Percentiles rank a stretch among this genome's conserved stretches.
Evolutionary conservation across 257 asterid species (phyloP).

Genomic region (Anisodus tanguticus): DNA sequence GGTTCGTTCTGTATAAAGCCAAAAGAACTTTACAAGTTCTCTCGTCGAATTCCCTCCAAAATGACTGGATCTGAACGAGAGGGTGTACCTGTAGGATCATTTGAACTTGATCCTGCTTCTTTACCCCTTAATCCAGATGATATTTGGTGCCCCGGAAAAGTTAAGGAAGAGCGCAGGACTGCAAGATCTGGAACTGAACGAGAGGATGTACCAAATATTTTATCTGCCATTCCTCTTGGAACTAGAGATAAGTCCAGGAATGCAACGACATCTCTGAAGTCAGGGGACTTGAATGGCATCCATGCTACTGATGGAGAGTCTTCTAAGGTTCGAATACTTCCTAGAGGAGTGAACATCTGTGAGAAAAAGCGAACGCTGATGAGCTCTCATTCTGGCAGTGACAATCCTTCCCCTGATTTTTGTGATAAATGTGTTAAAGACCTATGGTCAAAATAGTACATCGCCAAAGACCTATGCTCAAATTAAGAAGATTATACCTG

Average conservation of each 20-base stretch:
- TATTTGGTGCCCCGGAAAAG: constrained; percentile 49
- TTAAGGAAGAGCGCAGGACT: constrained; percentile 26
- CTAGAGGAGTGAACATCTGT: constrained; percentile 36
- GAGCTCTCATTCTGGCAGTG: neutral
- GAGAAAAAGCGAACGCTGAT: constrained; percentile 7
- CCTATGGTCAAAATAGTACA: constrained; percentile 31
- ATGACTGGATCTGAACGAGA: constrained; percentile 64
- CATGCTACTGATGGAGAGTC: constrained; percentile 24
- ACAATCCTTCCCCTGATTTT: constrained; percentile 8
- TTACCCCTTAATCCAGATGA: constrained; percentile 57
- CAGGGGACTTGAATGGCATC: constrained; percentile 31
- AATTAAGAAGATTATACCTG: constrained; percentile 34
- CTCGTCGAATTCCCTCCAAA: constrained; percentile 60
- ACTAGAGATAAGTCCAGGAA: constrained; percentile 22
- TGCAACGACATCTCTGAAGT: constrained; percentile 12
- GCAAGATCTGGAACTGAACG: constrained; percentile 31
- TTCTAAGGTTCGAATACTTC: constrained; percentile 34
- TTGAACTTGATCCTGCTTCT: constrained; percentile 85
- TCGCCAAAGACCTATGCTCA: constrained; percentile 35
- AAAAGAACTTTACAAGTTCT: constrained; percentile 56
- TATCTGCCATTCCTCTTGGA: neutral
- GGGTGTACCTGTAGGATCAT: constrained; percentile 71
- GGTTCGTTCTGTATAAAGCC: constrained; percentile 43
- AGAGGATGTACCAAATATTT: constrained; percentile 31
- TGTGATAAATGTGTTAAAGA: constrained; percentile 19